Evolutionary conservation across 345 rosid species (phyloP), one percentile per base, ranked within the genome.

Genomic region (Laguncularia racemosa): DNA sequence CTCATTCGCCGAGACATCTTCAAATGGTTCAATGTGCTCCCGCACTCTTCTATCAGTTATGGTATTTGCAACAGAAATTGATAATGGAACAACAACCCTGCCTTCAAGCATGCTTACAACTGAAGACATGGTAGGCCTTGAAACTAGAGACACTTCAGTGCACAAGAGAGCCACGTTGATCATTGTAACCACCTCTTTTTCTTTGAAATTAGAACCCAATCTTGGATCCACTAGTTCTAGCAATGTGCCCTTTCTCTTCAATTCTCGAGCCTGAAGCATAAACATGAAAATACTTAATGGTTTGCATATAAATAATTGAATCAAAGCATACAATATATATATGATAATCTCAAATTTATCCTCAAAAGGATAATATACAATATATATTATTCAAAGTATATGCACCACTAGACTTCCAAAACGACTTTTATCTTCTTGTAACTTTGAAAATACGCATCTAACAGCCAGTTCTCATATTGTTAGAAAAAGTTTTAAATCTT

Each of bases 1-100:
- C 65, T n/a, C 52, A 49, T 46, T 52, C 38, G 1, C 59, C 66
- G 43, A 68, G 71, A 44, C 64, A 75, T 45, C 40, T 73, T 20
- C 61, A 73, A 73, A 71, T 71, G 45, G 43, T 23, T n/a, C 44
- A 53, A 23, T 17, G 23, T 13, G 33, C 33, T 26, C 17, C 56
- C 56, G 2, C 44, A 13, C 44, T 13, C 56, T 53, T 53, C 28
- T 9, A 7, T 33, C 11, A 5, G 40, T 33, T 33, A 7, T 7
- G 40, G 7, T 33, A 33, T 33, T 33, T 6, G 40, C 40, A 33
- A 33, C 33, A 3, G 8, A 48, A n/a, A 18, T 16, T 38, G 26
- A 52, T 33, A 44, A 20, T 16, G 57, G 66, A 28, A 62, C 17
- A 13, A 59, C 59, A 2, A 18, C 48, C 20, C 33, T 48, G 45